Evolutionary conservation across 2,329 filamentous ascomycete genomes (phyloP), one percentile per base, ranked within the genome.

Genomic region (Sarocladium brachiariae): DNA sequence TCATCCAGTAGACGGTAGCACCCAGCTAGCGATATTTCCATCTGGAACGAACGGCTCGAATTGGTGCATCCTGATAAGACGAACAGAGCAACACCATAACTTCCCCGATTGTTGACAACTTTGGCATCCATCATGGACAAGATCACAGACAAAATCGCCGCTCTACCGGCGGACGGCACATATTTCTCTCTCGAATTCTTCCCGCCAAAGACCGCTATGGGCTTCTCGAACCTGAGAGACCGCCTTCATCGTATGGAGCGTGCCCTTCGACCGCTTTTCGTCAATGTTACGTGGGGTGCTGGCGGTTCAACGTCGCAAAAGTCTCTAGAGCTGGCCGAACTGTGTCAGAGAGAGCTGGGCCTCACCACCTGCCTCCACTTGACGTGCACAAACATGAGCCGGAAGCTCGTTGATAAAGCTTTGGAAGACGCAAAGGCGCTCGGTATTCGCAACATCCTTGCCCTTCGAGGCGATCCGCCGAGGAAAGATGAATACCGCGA

Each of bases 111-210:
- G n/a, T 25, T 31, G 4, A 37, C 39, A 39, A 13, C 16, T 9
- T 21, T 14, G 37, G 13, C 14, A 18, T 18, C 53, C 58, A 53
- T 52, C 55, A 89, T 89, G 84, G 86, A 90, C 73, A 93, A 88
- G 71, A 91, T 96, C 65, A 95, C 89, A 55, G 87, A 95, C 76
- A 96, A 96, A 77, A 92, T 97, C 65, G 87, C 88, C 70, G 88
- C 89, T 54, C 73, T 99, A 72, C 87, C 89, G 67, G 80, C 85
- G 56, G 82, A 88, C 68, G 80, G 81, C 57, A 83, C 80, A 65
- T 97, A 93, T 75, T 95, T 96, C 71, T 97, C 93, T 45, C 85
- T 97, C 70, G 93, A 99, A 73, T 99, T 99, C 81, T 99, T 99
- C 73, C 93, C 93, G 58, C 93, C 93, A 56, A 99, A 97, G 75